phyloP scores from a whole-genome alignment of 768 basidiomycete species.

The Dentipellis sp. region DNA sequence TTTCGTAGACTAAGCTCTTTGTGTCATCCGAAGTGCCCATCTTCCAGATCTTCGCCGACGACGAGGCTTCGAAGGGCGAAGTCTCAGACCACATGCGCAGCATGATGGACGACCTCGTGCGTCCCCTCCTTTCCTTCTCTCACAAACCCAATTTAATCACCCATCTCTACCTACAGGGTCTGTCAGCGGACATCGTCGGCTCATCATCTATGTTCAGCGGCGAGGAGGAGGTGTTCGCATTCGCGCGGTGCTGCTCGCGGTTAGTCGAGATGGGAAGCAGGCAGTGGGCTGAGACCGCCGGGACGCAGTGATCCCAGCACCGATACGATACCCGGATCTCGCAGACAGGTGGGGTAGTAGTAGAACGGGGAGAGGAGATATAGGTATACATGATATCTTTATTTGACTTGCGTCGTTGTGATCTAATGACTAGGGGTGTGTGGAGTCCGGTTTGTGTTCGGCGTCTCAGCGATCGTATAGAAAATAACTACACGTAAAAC shows the following conservation, averaged over 20 bases:
- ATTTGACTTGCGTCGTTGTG: no score
- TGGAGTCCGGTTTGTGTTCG: no score
- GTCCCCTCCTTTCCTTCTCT: constrained; percentile 12
- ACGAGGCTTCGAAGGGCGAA: constrained; percentile 30
- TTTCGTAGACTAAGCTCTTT: constrained; percentile 73
- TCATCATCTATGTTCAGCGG: constrained; percentile 88
- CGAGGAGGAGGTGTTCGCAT: constrained; percentile 96
- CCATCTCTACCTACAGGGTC: constrained; percentile 41
- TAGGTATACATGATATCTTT: no score
- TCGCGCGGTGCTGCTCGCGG: constrained; percentile 85
- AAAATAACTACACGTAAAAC: no score
- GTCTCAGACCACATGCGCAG: constrained; percentile 83
- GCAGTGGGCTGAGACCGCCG: constrained; percentile 62
- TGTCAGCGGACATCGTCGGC: constrained; percentile 69
- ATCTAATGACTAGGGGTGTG: no score
- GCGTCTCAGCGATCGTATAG: no score
- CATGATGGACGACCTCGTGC: constrained; percentile 92
- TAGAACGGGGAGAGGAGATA: no score
- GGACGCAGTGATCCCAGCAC: constrained; percentile 6
- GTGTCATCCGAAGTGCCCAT: constrained; percentile 90
- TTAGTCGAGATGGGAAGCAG: constrained; percentile 86
- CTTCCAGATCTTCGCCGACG: constrained; percentile 81
- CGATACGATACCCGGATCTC: not conserved
- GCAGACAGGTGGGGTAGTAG: no score
- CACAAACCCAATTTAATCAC: constrained; percentile 1